phyloP scores from a whole-genome alignment of 352 stramenopile genomes.

The Phytophthora crassamura region DNA sequence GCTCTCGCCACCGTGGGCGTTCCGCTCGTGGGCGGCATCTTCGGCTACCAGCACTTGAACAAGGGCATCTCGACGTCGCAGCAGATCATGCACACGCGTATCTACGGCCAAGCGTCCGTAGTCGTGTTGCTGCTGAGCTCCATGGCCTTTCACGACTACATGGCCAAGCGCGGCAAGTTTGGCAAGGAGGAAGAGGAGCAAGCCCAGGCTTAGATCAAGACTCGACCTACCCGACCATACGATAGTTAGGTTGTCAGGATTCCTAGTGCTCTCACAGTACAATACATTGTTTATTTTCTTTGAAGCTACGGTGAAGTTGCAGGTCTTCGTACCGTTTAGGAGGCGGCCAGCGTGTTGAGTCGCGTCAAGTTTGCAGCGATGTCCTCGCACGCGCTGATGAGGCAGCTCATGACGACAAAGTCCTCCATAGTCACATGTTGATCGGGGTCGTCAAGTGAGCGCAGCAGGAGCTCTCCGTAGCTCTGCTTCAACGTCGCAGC shows the following conservation, averaged over 20 bases:
- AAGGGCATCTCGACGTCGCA: constrained; percentile 69
- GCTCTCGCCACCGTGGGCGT: constrained; percentile 50
- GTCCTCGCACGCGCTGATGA: constrained; percentile 61
- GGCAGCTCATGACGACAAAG: constrained; percentile 74
- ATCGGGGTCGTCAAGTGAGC: constrained; percentile 29
- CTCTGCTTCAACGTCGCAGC: constrained; percentile 49
- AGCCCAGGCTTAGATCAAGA: background rate
- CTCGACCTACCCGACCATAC: background rate
- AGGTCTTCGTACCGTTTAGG: constrained; percentile 22
- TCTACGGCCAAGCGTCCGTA: constrained; percentile 74
- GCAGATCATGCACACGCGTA: constrained; percentile 83
- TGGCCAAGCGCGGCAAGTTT: constrained; percentile 70
- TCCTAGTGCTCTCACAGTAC: constrained; percentile 14
- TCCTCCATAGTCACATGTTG: constrained; percentile 59
- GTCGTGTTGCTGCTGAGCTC: constrained; percentile 69
- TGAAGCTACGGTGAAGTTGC: background rate
- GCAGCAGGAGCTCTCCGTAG: constrained; percentile 58
- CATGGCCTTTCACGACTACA: constrained; percentile 85
- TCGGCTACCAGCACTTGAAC: constrained; percentile 67
- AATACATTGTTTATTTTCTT: constrained; percentile 31
- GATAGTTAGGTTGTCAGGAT: constrained; percentile 2
- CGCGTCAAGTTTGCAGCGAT: constrained; percentile 55
- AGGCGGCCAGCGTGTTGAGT: constrained; percentile 60
- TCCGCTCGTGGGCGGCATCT: constrained; percentile 72
- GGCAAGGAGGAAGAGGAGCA: constrained; percentile 37